Conservation (phyloP, 2,329 filamentous ascomycete genomes). For the Monosporascus sp. region DNA sequence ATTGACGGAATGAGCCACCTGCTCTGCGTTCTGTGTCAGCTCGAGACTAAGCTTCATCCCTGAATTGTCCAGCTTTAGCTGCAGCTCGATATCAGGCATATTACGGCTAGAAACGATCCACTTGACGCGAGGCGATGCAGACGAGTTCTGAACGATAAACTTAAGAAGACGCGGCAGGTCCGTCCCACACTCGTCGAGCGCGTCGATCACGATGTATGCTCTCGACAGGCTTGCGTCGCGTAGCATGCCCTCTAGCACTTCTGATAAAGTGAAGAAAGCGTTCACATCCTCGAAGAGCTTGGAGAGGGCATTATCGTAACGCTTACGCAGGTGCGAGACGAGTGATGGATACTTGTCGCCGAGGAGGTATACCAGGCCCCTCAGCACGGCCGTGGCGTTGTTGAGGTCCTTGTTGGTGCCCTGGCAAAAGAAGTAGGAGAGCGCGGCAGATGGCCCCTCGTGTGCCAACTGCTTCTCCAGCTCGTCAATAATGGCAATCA, state of each 20-base stretch:
- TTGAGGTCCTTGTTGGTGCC: no score
- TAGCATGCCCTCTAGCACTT: slow-evolving; percentile 35
- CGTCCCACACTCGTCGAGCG: not conserved
- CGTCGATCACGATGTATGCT: slow-evolving; percentile 11
- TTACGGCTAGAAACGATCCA: slow-evolving; percentile 42
- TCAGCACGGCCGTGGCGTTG: no score
- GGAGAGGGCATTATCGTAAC: no score
- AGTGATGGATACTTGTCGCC: no score
- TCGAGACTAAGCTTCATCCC: no score
- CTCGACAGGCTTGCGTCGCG: slow-evolving; percentile 22
- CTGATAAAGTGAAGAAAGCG: slow-evolving; percentile 20
- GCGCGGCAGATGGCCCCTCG: not conserved
- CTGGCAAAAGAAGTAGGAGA: slow-evolving; percentile 33
- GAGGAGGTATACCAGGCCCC: no score
- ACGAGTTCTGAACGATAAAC: not conserved
- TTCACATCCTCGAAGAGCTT: no score
- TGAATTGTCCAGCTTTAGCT: no score
- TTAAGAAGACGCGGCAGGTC: not conserved
- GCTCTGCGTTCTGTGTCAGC: no score
- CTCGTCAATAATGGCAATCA: slow-evolving; percentile 22
- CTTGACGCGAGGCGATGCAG: slow-evolving; percentile 21
- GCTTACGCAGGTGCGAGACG: no score
- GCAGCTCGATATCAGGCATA: slow-evolving; percentile 6
- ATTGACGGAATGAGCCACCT: no score
- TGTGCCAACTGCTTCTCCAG: slow-evolving; percentile 19